Percentiles rank a stretch among this genome's conserved stretches.
Conservation (phyloP, 164 flowering plant genomes). For the Vitis labrusca region DNA sequence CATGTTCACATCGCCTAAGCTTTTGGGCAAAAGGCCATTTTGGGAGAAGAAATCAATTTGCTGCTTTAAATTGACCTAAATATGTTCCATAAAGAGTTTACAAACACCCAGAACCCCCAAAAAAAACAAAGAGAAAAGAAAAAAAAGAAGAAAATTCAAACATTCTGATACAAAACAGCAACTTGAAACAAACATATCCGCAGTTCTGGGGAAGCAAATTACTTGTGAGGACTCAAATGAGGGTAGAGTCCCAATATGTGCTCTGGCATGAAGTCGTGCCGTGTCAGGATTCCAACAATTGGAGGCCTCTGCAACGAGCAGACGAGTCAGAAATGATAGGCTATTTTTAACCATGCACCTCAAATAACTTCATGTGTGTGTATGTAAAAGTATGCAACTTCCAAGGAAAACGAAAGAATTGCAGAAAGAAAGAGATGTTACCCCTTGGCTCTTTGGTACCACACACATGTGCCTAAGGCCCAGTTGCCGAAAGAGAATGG, state of each 20-base stretch:
- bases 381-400: neutral
- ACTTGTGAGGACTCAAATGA: conserved; percentile 19
- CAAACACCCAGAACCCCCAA: too few species aligned
- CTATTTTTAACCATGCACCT: neutral
- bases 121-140: too few species aligned
- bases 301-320: conserved; percentile 34
- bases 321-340: neutral
- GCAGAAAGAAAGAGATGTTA: conserved; percentile 3
- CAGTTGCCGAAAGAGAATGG: conserved; percentile 33
- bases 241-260: conserved; percentile 39
- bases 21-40: too few species aligned
- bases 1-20: too few species aligned
- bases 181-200: too few species aligned
- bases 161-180: too few species aligned
- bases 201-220: too few species aligned
- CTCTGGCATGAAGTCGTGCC: conserved; percentile 45
- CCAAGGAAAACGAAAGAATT: neutral
- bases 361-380: too few species aligned
- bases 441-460: conserved; percentile 36
- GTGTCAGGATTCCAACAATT: conserved; percentile 34
- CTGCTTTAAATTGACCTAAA: too few species aligned
- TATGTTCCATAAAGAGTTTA: too few species aligned
- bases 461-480: conserved; percentile 44
- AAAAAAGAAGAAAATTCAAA: too few species aligned
- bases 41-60: too few species aligned